These are phyloP conservation scores for Rostrohypoxylon terebratum DNA, from an alignment of 495 filamentous ascomycete genomes.

Conservation along the genomic window DNA sequence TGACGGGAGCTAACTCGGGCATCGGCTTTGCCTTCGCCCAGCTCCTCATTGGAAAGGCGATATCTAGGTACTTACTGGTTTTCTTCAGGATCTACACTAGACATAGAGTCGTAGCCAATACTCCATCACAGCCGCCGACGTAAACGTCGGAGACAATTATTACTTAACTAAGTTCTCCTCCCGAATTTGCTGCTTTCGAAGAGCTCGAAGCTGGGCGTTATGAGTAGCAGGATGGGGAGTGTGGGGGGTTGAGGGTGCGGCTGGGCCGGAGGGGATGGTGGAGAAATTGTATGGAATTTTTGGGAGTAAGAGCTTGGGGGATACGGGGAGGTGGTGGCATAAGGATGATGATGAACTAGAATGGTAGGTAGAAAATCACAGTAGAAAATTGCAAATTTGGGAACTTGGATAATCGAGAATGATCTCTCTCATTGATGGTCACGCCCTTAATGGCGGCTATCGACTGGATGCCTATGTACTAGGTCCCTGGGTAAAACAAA, in stretches of 20 bases:
- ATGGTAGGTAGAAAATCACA: constrained; percentile 8
- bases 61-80: not conserved
- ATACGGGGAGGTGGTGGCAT: constrained; percentile 73
- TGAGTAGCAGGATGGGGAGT: constrained; percentile 80
- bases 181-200: constrained; percentile 42
- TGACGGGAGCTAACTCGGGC: constrained; percentile 60
- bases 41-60: constrained; percentile 43
- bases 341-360: constrained; percentile 75
- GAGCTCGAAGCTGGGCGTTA: constrained; percentile 62
- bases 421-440: not conserved
- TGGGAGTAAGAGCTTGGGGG: constrained; percentile 55
- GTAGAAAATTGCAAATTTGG: not conserved
- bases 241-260: constrained; percentile 72
- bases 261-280: constrained; percentile 69
- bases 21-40: constrained; percentile 58
- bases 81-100: too few species aligned
- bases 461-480: not conserved
- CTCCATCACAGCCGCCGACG: constrained; percentile 24
- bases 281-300: constrained; percentile 66
- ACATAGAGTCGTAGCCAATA: too few species aligned
- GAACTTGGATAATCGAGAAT: not conserved
- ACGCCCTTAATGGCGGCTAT: not conserved
- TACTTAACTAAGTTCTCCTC: constrained; percentile 60
- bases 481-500: not conserved
- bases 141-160: constrained; percentile 51